Conservation (phyloP, 2,329 filamentous ascomycete species). For the Diplodia sapinea region DNA sequence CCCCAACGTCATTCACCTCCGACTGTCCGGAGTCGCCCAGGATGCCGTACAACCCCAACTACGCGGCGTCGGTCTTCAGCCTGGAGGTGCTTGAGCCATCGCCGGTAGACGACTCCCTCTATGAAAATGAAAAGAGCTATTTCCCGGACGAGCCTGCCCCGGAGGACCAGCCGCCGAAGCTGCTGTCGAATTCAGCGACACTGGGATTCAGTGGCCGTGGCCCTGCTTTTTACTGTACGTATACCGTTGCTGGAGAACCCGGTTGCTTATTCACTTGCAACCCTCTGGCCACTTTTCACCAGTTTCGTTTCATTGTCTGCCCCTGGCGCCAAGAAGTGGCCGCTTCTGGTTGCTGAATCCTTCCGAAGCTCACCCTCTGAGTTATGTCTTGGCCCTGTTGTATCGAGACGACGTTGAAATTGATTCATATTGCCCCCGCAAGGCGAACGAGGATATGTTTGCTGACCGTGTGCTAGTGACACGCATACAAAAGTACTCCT, state of each 20-base stretch:
- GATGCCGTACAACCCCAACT: constrained; percentile 37
- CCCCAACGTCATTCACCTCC: constrained; percentile 21
- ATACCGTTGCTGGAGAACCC: neutral
- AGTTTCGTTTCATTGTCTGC: constrained; percentile 7
- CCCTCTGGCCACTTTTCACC: neutral
- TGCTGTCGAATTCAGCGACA: constrained; percentile 45
- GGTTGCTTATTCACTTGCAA: too few species aligned
- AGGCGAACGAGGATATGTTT: neutral
- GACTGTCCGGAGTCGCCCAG: constrained; percentile 26
- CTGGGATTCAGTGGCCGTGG: constrained; percentile 69
- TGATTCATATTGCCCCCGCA: neutral
- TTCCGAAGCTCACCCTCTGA: neutral
- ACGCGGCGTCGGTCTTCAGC: constrained; percentile 63
- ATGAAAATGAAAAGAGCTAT: constrained; percentile 59
- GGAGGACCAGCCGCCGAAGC: constrained; percentile 40
- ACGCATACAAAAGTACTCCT: constrained; percentile 85
- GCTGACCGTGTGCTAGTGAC: constrained; percentile 58
- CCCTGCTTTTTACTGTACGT: constrained; percentile 76
- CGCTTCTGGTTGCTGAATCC: neutral
- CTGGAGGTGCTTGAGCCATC: constrained; percentile 81
- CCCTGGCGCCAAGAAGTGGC: neutral
- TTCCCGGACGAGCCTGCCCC: constrained; percentile 41
- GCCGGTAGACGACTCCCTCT: constrained; percentile 69
- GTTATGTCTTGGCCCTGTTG: neutral
- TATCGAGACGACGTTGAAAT: neutral